Evolutionary conservation across 192 early-diverging fungal species (phyloP).

Genomic region (Diversispora eburnea): DNA sequence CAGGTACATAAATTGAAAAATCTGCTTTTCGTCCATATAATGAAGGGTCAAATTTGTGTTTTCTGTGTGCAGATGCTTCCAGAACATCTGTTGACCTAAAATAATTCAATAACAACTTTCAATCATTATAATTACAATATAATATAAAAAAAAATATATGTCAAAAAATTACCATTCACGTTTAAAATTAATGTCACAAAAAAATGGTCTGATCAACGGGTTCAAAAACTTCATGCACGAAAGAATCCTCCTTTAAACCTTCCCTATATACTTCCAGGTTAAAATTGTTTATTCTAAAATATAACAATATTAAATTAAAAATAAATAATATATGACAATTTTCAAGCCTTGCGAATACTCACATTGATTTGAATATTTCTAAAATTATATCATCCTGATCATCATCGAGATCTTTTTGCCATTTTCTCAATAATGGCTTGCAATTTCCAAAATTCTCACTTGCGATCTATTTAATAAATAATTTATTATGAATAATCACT

Average conservation of each 20-base stretch:
- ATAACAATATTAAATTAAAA: not conserved
- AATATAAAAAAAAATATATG: not conserved
- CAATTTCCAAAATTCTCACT: not conserved
- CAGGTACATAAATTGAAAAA: constrained; percentile 12
- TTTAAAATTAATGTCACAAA: constrained; percentile 11
- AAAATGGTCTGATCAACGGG: not conserved
- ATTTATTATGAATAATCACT: not conserved
- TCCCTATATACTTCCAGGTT: not conserved
- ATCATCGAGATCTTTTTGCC: not conserved
- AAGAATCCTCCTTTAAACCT: not conserved
- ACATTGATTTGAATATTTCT: not conserved
- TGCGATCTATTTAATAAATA: not conserved
- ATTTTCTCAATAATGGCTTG: not conserved
- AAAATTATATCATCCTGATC: not conserved
- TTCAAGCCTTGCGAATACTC: not conserved
- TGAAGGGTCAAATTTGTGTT: constrained; percentile 26
- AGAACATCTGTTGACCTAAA: constrained; percentile 8
- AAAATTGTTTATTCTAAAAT: not conserved
- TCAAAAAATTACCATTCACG: not conserved
- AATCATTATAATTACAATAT: not conserved
- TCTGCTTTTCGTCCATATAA: constrained; percentile 14
- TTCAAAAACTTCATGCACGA: constrained; percentile 11
- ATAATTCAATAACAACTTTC: not conserved
- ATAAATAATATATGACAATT: not conserved
- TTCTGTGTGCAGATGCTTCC: constrained; percentile 19